phyloP scores from a whole-genome alignment of 2,329 filamentous ascomycete species.

The Nothophaeocryptopus gaeumannii region DNA sequence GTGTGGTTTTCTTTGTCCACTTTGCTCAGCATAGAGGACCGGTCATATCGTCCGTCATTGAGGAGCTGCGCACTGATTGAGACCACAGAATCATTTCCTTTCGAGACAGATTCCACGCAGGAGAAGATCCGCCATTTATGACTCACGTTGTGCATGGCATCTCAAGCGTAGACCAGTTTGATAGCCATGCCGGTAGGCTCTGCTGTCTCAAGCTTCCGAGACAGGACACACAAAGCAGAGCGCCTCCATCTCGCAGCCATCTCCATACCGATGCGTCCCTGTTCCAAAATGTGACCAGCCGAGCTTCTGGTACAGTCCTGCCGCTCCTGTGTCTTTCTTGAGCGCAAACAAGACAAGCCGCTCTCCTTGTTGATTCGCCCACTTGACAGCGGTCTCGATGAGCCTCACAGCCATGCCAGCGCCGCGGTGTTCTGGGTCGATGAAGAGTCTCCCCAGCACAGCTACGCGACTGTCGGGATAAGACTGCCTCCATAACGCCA shows the following conservation, averaged over 20 bases:
- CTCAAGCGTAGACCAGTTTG: too few species aligned
- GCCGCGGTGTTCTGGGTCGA: constrained; percentile 23
- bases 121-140: too few species aligned
- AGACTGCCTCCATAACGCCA: constrained; percentile 15
- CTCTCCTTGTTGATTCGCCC: constrained; percentile 7
- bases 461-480: constrained; percentile 16
- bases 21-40: too few species aligned
- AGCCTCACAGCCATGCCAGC: constrained; percentile 22
- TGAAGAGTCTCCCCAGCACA: constrained; percentile 29
- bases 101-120: too few species aligned
- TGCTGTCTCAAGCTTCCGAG: too few species aligned
- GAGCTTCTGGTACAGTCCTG: constrained; percentile 24
- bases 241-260: constrained; percentile 18
- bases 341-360: constrained; percentile 27
- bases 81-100: too few species aligned
- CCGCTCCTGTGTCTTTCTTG: constrained; percentile 25
- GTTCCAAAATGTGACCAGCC: constrained; percentile 26
- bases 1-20: too few species aligned
- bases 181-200: too few species aligned
- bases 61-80: too few species aligned
- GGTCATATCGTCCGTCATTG: too few species aligned
- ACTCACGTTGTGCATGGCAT: too few species aligned
- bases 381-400: constrained; percentile 15
- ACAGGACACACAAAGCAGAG: constrained; percentile 20
- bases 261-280: constrained; percentile 11